Conservation (phyloP, 148 eudicot species). For the Vaccinium vitisidaea region DNA sequence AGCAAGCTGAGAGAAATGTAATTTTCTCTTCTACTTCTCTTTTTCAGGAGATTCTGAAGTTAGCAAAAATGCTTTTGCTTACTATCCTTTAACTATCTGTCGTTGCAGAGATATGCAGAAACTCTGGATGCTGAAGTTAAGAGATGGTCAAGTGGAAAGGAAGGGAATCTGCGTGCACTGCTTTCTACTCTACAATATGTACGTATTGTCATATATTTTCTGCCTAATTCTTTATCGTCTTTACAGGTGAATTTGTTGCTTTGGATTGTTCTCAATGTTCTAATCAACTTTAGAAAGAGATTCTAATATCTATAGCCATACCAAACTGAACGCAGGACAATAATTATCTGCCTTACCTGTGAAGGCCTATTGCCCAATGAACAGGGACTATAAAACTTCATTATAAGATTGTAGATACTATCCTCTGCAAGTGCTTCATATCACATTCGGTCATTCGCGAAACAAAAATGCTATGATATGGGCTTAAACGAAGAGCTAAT, state of each 20-base stretch:
- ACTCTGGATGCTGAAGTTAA: conserved; percentile 81
- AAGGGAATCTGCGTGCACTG: conserved; percentile 84
- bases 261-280: neutral
- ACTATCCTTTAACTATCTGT: conserved; percentile 20
- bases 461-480: neutral
- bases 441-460: neutral
- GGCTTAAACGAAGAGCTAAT: conserved; percentile 5
- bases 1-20: conserved; percentile 93
- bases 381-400: neutral
- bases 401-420: neutral
- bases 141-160: conserved; percentile 95
- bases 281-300: neutral
- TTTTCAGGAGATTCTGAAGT: conserved; percentile 11
- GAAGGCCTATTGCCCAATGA: neutral
- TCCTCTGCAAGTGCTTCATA: neutral
- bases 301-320: neutral
- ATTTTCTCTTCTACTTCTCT: conserved; percentile 17
- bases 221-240: neutral
- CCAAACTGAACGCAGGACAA: neutral
- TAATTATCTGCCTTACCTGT: neutral
- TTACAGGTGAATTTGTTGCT: neutral
- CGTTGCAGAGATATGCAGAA: conserved; percentile 72
- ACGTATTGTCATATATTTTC: conserved; percentile 24
- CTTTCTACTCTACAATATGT: conserved; percentile 98
- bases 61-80: neutral